Percentiles rank a stretch among this genome's conserved stretches.
These are phyloP conservation scores for Dryas alaskensis DNA, from an alignment of 306 rosid genomes.

Conservation along the genomic window DNA sequence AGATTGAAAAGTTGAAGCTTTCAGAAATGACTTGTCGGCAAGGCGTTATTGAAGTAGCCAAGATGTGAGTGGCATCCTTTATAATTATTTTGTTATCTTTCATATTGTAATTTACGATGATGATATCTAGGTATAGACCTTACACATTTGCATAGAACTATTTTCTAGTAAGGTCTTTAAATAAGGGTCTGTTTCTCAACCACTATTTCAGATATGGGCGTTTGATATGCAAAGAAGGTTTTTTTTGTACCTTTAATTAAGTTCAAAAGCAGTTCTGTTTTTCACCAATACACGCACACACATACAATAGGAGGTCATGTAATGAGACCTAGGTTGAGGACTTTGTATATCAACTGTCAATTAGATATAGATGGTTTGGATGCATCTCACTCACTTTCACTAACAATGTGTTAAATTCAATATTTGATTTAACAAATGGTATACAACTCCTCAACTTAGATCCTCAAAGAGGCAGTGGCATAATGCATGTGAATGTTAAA, in stretches of 20 bases:
- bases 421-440: not conserved
- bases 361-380: not conserved
- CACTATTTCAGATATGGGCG: too few relatives aligned
- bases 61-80: conserved; percentile 65
- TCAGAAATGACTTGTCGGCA: conserved; percentile 91
- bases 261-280: too few relatives aligned
- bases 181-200: not conserved
- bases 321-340: too few relatives aligned
- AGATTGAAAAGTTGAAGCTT: conserved; percentile 93
- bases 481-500: not conserved
- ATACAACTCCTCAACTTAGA: not conserved
- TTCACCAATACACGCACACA: too few relatives aligned
- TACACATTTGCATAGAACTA: not conserved
- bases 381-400: not conserved
- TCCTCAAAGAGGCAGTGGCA: not conserved
- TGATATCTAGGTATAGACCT: not conserved
- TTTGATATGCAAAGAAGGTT: too few relatives aligned
- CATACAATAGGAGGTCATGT: too few relatives aligned
- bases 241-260: too few relatives aligned
- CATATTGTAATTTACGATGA: conserved; percentile 7
- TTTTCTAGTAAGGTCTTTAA: not conserved
- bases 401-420: not conserved
- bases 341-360: too few relatives aligned
- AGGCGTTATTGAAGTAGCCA: conserved; percentile 95
- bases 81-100: not conserved